A percentile compares a stretch with the other conserved stretches of the same genome.
Conservation (phyloP, 192 early-diverging fungal species). For the Coemansia sp. region DNA sequence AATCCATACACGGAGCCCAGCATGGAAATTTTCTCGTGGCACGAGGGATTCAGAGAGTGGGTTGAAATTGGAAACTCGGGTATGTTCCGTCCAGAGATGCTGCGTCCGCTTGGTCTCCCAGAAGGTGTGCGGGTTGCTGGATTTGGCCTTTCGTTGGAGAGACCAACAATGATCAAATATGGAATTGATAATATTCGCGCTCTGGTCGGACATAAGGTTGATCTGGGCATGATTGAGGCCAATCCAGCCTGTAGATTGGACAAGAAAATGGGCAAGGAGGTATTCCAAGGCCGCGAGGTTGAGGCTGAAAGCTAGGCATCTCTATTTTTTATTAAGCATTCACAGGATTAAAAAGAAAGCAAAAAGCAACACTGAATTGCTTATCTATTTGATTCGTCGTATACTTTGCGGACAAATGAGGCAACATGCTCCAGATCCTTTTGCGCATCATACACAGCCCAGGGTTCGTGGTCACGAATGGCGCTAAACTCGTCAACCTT, state of each 20-base stretch:
- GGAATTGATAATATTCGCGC: slow-evolving; percentile 92
- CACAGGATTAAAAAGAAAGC: background rate
- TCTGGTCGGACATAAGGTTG: slow-evolving; percentile 91
- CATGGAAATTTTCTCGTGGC: slow-evolving; percentile 99
- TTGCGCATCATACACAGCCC: slow-evolving; percentile 33
- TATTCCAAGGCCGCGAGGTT: slow-evolving; percentile 2
- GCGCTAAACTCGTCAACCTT: slow-evolving; percentile 42
- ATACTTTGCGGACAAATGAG: slow-evolving; percentile 27
- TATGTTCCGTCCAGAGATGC: slow-evolving; percentile 99
- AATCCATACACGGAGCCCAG: slow-evolving; percentile 99
- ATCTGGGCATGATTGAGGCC: slow-evolving; percentile 82
- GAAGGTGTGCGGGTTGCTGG: slow-evolving; percentile 94
- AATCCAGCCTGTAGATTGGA: slow-evolving; percentile 91
- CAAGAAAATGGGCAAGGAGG: slow-evolving; percentile 60
- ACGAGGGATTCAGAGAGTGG: slow-evolving; percentile 83
- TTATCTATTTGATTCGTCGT: slow-evolving; percentile 7
- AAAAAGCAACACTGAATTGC: background rate
- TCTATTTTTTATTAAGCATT: background rate
- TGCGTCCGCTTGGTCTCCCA: slow-evolving; percentile 90
- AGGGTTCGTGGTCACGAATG: slow-evolving; percentile 50
- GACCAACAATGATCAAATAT: slow-evolving; percentile 99
- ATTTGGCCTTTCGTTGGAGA: slow-evolving; percentile 95
- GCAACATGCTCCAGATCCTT: slow-evolving; percentile 22
- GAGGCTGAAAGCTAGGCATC: slow-evolving; percentile 5
- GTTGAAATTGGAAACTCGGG: slow-evolving; percentile 98